Base-by-base conservation (phyloP, 768 basidiomycete genomes). In the Nevesoporus exiguus region DNA sequence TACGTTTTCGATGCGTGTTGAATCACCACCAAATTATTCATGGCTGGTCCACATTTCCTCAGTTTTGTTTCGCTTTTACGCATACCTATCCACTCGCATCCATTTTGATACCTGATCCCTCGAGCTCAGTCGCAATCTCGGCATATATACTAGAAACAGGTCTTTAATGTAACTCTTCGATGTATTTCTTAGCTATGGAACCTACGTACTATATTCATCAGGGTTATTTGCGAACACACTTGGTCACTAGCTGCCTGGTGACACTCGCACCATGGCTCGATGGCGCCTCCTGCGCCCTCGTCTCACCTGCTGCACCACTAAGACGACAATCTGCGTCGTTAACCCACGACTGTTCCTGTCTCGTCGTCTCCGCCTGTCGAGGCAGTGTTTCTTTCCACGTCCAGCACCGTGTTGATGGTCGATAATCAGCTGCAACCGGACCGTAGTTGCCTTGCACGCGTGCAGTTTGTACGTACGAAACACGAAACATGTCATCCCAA, bases 111-210 rank as follows among this genome's bases (percentile, higher is more conserved):
- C 61, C 65, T 63, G 51, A 57, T 48, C 60, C 49, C 40, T 51
- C 39, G 24, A 47, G 13, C 34, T 50, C 47, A 45, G 52, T 61
- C 54, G 10, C 63, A 61, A 60, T 60, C 56, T 56, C 56, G 45
- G 56, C 66, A 66, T 65, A 49, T 52, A 47, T 60, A 67, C 34
- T 66, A 68, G 66, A 66, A 58, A 55, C 64, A 55, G 27, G 54
- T 29, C 43, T 56, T 66, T 58, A 66, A 59, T 64, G 62, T 59
- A 64, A 50, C 34, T 19, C 51, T 66, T 53, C 50, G 52, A 17
- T 68, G 64, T 67, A 69, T 58, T 58, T 61, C 52, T 33, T 62
- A 62, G 54, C 51, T 54, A 39, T 46, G 55, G 55, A 56, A 54
- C 54, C 44, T 54, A 59, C 51, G 47, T 67, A 64, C 59, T 54